phyloP scores from a whole-genome alignment of 106 monocot genomes.

The Ottelia alismoides region DNA sequence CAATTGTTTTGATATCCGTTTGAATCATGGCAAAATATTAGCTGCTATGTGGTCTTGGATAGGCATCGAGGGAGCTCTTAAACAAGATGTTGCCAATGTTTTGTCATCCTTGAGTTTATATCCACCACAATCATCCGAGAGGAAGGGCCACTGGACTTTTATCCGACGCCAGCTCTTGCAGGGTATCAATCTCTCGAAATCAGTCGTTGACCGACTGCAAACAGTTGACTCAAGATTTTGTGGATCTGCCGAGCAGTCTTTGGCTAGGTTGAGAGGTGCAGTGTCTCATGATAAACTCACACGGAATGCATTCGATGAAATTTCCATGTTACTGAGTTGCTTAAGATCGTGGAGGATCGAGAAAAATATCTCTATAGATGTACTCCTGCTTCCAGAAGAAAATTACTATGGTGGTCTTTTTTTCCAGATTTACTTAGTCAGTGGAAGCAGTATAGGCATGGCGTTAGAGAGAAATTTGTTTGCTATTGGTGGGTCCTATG shows the following conservation, averaged over 20 bases:
- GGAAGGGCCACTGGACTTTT: conserved; percentile 73
- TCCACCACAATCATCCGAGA: conserved; percentile 59
- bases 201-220: conserved; percentile 74
- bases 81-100: conserved; percentile 80
- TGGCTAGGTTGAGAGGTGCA: conserved; percentile 94
- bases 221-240: conserved; percentile 86
- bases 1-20: conserved; percentile 50
- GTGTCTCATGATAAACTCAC: conserved; percentile 52
- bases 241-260: conserved; percentile 61
- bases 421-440: conserved; percentile 74
- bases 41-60: conserved; percentile 89
- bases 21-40: conserved; percentile 73
- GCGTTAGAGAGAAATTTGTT: conserved; percentile 45
- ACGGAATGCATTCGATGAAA: conserved; percentile 75
- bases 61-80: conserved; percentile 38
- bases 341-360: conserved; percentile 72
- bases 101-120: conserved; percentile 58
- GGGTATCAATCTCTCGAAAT: conserved; percentile 75
- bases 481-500: conserved; percentile 87
- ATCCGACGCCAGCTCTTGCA: conserved; percentile 79
- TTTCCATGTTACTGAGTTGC: conserved; percentile 60
- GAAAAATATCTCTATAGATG: conserved; percentile 56
- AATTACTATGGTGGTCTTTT: conserved; percentile 40
- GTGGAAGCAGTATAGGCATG: conserved; percentile 36
- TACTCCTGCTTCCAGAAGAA: conserved; percentile 85